These are phyloP conservation scores for Salix viminalis DNA, from an alignment of 345 rosid species.

Conservation along the genomic window DNA sequence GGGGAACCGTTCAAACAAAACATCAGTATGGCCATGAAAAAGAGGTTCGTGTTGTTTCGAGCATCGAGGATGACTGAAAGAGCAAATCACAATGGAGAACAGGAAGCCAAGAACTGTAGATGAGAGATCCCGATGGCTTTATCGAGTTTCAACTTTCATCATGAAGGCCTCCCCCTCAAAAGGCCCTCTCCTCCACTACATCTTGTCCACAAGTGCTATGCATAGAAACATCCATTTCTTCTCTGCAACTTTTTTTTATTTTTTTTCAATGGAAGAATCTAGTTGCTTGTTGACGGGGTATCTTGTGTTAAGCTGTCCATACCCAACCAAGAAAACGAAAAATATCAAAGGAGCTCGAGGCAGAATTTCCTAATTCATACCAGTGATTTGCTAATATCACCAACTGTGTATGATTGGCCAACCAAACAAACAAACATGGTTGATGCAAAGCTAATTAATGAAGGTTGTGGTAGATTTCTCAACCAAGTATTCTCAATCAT, in stretches of 20 bases:
- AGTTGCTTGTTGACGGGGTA: background rate
- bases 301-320: background rate
- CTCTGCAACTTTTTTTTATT: background rate
- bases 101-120: background rate
- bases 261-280: background rate
- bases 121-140: background rate
- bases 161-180: conserved; percentile 4
- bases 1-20: background rate
- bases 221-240: conserved; percentile 16
- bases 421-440: too few relatives aligned
- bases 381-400: too few relatives aligned
- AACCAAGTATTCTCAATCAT: conserved; percentile 15
- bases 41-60: background rate
- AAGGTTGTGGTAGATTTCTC: background rate
- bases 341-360: background rate
- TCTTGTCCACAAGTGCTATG: conserved; percentile 10
- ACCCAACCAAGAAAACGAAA: background rate
- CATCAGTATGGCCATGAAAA: background rate
- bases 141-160: conserved; percentile 19
- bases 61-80: background rate
- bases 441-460: too few relatives aligned
- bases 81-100: background rate
- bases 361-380: background rate
- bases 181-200: conserved; percentile 18
- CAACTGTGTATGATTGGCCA: too few relatives aligned